Percentiles rank a stretch among this genome's conserved stretches.
Evolutionary conservation across 352 stramenopile species (phyloP).

Genomic region (Pythium coloratum): DNA sequence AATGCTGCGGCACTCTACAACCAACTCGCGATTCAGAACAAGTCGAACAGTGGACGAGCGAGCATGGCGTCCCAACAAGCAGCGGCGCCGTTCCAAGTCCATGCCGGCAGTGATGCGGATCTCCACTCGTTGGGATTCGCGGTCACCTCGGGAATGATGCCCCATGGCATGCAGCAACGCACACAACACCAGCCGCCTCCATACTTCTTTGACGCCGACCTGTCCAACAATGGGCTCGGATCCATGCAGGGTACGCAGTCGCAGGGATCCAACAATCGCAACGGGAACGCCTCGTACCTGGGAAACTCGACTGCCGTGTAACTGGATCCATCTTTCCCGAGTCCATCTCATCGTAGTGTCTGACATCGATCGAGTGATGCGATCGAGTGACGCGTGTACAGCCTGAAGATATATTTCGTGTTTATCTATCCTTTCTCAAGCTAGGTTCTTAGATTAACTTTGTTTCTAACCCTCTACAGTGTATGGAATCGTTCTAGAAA

Average conservation of each 20-base stretch:
- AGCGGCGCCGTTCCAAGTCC: constrained; percentile 27
- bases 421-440: background rate
- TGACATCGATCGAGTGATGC: background rate
- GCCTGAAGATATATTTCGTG: background rate
- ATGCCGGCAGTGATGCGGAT: constrained; percentile 26
- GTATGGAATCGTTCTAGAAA: constrained; percentile 9
- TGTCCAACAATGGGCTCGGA: background rate
- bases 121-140: constrained; percentile 8
- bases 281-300: background rate
- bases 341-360: background rate
- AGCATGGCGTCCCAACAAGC: constrained; percentile 14
- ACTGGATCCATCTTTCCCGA: background rate
- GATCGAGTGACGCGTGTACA: background rate
- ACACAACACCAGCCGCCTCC: background rate
- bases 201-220: constrained; percentile 13
- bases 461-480: background rate
- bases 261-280: background rate
- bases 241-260: background rate
- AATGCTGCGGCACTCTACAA: constrained; percentile 9
- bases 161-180: constrained; percentile 35
- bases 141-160: constrained; percentile 16
- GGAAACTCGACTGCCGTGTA: constrained; percentile 8
- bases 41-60: background rate
- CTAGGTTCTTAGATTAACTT: background rate
- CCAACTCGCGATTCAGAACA: constrained; percentile 2